Conservation (phyloP, 2,329 filamentous ascomycete species). For the Pyricularia sp. region DNA sequence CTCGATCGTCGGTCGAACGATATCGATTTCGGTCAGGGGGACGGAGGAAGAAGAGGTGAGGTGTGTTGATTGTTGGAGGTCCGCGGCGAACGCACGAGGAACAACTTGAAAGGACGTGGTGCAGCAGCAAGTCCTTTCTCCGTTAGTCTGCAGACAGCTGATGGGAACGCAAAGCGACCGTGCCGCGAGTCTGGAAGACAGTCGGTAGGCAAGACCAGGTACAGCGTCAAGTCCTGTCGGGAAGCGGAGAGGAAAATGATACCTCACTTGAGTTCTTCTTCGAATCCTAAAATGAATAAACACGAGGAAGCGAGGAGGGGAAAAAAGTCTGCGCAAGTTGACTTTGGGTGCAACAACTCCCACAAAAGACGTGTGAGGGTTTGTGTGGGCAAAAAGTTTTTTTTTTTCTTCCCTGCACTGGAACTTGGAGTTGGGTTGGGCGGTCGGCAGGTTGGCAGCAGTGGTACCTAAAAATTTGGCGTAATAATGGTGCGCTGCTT, state of each 20-base stretch:
- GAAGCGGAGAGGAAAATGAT: neutral
- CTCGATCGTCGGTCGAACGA: neutral
- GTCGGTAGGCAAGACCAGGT: neutral
- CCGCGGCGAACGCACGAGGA: neutral
- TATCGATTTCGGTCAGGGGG: neutral
- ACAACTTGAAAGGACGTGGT: neutral
- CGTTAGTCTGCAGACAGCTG: neutral
- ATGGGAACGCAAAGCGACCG: constrained; percentile 1
- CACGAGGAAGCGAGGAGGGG: neutral
- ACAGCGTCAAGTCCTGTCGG: neutral
- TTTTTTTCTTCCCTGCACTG: constrained; percentile 6
- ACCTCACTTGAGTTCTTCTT: neutral
- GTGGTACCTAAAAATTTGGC: constrained; percentile 7
- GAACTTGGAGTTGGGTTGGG: neutral
- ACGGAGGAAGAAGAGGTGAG: neutral
- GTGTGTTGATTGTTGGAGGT: neutral
- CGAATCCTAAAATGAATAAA: neutral
- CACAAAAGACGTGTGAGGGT: constrained; percentile 9
- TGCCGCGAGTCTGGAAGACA: neutral
- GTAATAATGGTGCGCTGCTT: constrained; percentile 3
- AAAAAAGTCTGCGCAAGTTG: constrained; percentile 1
- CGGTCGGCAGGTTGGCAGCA: neutral
- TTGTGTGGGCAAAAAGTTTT: constrained; percentile 18
- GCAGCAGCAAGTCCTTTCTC: neutral
- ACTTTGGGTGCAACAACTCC: constrained; percentile 4